A percentile compares a stretch with the other conserved stretches of the same genome.
These are phyloP conservation scores for Tolypocladium nubicola DNA, from an alignment of 2,329 filamentous ascomycete species.

Conservation along the genomic window DNA sequence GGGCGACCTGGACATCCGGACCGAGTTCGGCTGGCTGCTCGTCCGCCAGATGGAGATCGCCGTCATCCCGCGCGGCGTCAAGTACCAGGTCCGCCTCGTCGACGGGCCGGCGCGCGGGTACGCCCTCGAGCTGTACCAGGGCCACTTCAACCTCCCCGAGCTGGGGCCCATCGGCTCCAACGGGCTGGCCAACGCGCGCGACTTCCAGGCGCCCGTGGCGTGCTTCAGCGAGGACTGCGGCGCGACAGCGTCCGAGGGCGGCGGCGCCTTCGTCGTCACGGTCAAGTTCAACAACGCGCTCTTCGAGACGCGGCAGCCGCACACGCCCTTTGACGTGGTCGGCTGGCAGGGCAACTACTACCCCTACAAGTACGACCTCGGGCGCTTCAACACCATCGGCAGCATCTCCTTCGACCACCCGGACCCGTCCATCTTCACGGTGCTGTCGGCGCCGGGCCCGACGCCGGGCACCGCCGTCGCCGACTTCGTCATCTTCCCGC, in stretches of 20 bases:
- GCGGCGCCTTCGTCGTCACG: slow-evolving; percentile 11
- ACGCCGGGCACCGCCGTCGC: slow-evolving; percentile 60
- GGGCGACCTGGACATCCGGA: slow-evolving; percentile 64
- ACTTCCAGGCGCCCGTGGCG: slow-evolving; percentile 66
- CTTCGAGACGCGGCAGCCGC: slow-evolving; percentile 53
- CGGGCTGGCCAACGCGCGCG: slow-evolving; percentile 62
- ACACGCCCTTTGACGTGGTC: slow-evolving; percentile 71
- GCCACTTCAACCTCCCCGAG: slow-evolving; percentile 61
- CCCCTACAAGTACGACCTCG: slow-evolving; percentile 74
- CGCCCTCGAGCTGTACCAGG: slow-evolving; percentile 64
- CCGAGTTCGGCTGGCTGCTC: slow-evolving; percentile 63
- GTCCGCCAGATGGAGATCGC: slow-evolving; percentile 71
- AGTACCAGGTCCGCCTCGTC: slow-evolving; percentile 60
- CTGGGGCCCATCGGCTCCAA: slow-evolving; percentile 65
- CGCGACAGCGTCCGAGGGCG: slow-evolving; percentile 17
- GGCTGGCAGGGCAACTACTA: slow-evolving; percentile 76
- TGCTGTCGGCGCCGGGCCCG: slow-evolving; percentile 46
- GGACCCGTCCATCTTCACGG: slow-evolving; percentile 69
- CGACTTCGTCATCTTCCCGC: slow-evolving; percentile 66
- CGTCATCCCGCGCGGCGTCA: slow-evolving; percentile 63
- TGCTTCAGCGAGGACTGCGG: slow-evolving; percentile 53
- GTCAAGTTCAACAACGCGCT: slow-evolving; percentile 58
- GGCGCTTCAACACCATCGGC: slow-evolving; percentile 65
- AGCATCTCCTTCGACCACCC: slow-evolving; percentile 67
- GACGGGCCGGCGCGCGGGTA: slow-evolving; percentile 58